Conservation (phyloP, 495 filamentous ascomycete species). For the Penicillium desertorum region DNA sequence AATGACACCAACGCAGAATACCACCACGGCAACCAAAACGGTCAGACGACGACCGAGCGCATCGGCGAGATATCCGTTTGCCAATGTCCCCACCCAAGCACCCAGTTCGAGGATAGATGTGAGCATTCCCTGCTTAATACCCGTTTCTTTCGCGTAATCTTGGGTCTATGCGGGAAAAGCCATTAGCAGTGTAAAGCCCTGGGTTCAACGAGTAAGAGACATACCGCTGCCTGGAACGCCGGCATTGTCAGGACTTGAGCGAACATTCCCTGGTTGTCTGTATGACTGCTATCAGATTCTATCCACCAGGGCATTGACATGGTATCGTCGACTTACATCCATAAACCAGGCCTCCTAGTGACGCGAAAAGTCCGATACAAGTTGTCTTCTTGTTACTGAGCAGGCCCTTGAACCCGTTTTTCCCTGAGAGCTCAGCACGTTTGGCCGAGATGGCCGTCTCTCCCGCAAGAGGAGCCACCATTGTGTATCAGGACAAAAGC, state of each 20-base stretch:
- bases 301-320: neutral
- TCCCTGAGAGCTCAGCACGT: conserved; percentile 38
- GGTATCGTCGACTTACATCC: conserved; percentile 29
- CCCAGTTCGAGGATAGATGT: conserved; percentile 81
- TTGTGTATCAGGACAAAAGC: conserved; percentile 6
- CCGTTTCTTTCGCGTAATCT: conserved; percentile 42
- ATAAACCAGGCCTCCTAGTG: conserved; percentile 40
- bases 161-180: conserved; percentile 19
- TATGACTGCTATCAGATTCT: neutral
- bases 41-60: conserved; percentile 69
- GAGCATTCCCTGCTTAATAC: conserved; percentile 60
- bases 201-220: neutral
- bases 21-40: conserved; percentile 62
- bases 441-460: conserved; percentile 35
- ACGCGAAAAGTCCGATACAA: conserved; percentile 37
- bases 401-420: conserved; percentile 30
- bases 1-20: conserved; percentile 76
- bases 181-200: neutral
- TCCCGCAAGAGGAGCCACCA: conserved; percentile 20
- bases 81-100: conserved; percentile 75
- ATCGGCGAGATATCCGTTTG: conserved; percentile 75
- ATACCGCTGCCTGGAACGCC: conserved; percentile 32
- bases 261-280: conserved; percentile 45
- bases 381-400: conserved; percentile 37
- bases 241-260: conserved; percentile 38